Conservation (phyloP, 345 rosid species). For the Citrus hindsii region DNA sequence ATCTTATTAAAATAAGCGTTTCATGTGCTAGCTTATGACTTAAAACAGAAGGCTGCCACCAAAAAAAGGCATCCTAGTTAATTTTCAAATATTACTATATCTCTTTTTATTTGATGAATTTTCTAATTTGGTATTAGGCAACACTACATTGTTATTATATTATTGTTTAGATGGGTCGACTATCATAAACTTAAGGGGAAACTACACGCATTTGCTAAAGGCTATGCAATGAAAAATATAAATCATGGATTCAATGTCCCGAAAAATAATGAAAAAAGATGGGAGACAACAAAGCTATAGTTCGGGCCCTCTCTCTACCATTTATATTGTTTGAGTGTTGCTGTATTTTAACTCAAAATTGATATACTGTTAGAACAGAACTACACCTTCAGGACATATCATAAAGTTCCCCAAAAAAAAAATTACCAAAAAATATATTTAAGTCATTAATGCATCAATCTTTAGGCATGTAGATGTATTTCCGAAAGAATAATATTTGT, state of each 20-base stretch:
- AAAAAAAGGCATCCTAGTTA: neutral
- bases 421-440: too few relatives aligned
- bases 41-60: neutral
- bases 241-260: neutral
- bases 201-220: neutral
- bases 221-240: neutral
- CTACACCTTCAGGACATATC: neutral
- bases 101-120: neutral
- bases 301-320: neutral
- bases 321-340: neutral
- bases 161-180: neutral
- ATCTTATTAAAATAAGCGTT: neutral
- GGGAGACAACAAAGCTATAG: neutral
- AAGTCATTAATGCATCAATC: too few relatives aligned
- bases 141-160: neutral
- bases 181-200: neutral
- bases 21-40: neutral
- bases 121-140: neutral
- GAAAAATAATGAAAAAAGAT: neutral
- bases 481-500: too few relatives aligned
- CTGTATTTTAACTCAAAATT: neutral
- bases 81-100: neutral
- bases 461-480: too few relatives aligned
- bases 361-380: neutral
- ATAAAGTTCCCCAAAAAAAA: neutral